A percentile compares a stretch with the other conserved stretches of the same genome.
These are phyloP conservation scores for Juncus inflexus DNA, from an alignment of 176 grass and related monocot genomes.

Conservation along the genomic window DNA sequence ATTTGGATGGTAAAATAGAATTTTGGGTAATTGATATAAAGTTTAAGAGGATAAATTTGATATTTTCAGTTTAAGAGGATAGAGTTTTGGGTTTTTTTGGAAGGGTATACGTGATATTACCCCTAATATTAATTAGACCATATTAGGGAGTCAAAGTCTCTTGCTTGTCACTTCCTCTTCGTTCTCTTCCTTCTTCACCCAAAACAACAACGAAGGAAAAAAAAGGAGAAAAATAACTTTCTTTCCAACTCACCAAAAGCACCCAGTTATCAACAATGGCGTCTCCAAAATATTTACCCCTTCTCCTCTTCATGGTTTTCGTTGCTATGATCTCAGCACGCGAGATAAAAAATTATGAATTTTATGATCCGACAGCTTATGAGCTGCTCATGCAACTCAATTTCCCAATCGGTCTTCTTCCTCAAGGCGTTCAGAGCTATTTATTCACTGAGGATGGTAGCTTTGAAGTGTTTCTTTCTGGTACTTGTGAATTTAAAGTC, in stretches of 20 bases:
- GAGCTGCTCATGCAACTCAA: conserved; percentile 56
- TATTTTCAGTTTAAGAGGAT: no score
- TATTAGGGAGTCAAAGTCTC: no score
- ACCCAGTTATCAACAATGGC: conserved; percentile 10
- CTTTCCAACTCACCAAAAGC: conserved; percentile 26
- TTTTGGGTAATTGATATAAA: no score
- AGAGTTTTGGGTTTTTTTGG: no score
- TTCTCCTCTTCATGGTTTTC: conserved; percentile 15
- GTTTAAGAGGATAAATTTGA: no score
- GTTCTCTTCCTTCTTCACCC: conserved; percentile 12
- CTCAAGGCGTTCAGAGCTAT: conserved; percentile 53
- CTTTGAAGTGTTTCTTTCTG: conserved; percentile 62
- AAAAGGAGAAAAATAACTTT: conserved; percentile 22
- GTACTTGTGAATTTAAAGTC: conserved; percentile 50
- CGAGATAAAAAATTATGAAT: not conserved
- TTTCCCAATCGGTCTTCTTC: conserved; percentile 65
- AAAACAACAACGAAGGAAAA: not conserved
- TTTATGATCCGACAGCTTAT: conserved; percentile 39
- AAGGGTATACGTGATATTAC: no score
- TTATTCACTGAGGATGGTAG: conserved; percentile 53
- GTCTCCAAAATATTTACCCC: conserved; percentile 6
- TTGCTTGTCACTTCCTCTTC: no score
- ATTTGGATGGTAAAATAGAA: no score
- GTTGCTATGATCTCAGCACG: not conserved
- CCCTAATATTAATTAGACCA: no score